Percentiles rank a stretch among this genome's conserved stretches.
Conservation (phyloP, 2,329 filamentous ascomycete genomes). For the Penicillium freii region DNA sequence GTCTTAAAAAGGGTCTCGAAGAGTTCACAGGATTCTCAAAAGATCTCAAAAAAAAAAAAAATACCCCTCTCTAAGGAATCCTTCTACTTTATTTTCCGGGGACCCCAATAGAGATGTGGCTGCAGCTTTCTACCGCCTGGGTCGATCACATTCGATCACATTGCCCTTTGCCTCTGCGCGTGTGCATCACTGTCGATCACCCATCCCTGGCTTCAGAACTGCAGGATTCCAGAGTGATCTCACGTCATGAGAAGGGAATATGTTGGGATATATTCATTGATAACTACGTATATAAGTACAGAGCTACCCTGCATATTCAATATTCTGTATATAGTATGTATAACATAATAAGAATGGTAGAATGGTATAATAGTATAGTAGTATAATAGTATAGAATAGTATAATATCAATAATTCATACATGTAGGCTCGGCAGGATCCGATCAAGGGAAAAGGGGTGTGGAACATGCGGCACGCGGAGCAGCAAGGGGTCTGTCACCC, state of each 20-base stretch:
- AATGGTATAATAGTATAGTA: not conserved
- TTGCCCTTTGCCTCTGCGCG: conserved; percentile 11
- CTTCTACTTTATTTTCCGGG: conserved; percentile 22
- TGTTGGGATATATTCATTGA: not conserved
- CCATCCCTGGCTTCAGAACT: conserved; percentile 21
- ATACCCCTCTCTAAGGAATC: conserved; percentile 7
- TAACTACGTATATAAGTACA: too few relatives aligned
- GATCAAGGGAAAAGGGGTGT: conserved; percentile 17
- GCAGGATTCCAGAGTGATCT: conserved; percentile 16
- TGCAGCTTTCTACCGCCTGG: conserved; percentile 19
- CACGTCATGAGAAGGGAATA: conserved; percentile 8
- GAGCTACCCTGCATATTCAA: too few relatives aligned
- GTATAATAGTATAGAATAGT: too few relatives aligned
- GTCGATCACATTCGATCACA: conserved; percentile 22
- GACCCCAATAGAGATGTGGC: conserved; percentile 27
- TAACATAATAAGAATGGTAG: not conserved
- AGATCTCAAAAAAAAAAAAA: not conserved
- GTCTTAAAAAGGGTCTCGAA: not conserved
- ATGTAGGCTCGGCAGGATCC: conserved; percentile 6
- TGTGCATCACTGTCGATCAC: conserved; percentile 20
- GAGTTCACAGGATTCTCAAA: not conserved
- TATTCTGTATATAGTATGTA: not conserved
- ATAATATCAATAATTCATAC: not conserved
- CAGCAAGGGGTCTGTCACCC: conserved; percentile 32
- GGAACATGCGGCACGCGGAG: conserved; percentile 35